These are phyloP conservation scores for Zymoseptoria tritici DNA, from an alignment of 2,329 filamentous ascomycete species.

Conservation along the genomic window DNA sequence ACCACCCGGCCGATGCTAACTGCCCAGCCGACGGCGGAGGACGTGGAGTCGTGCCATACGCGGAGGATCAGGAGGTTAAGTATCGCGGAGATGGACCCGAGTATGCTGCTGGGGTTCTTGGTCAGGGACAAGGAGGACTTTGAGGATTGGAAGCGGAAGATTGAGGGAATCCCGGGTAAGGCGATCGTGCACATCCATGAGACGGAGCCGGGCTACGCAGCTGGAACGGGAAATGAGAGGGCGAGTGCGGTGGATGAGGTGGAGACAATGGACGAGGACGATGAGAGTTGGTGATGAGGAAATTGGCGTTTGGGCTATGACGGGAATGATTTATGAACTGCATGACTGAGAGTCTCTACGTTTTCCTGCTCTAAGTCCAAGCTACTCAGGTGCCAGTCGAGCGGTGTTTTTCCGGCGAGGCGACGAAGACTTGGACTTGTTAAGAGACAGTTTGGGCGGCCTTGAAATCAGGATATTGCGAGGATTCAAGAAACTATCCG, in stretches of 20 bases:
- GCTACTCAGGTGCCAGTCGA: too few species aligned
- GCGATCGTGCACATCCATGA: slow-evolving; percentile 78
- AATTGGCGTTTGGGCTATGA: background rate
- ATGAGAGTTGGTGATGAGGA: slow-evolving; percentile 9
- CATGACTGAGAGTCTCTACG: background rate
- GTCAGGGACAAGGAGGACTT: slow-evolving; percentile 79
- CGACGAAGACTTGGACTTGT: too few species aligned
- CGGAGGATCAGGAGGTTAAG: slow-evolving; percentile 73
- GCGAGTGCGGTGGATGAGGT: slow-evolving; percentile 80
- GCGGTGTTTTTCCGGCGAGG: too few species aligned
- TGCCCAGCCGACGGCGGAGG: slow-evolving; percentile 52
- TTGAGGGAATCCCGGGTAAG: slow-evolving; percentile 55
- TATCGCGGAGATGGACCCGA: slow-evolving; percentile 90
- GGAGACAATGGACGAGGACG: slow-evolving; percentile 69
- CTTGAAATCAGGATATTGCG: too few species aligned
- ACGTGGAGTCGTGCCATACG: slow-evolving; percentile 80
- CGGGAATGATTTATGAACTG: background rate
- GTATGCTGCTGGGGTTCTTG: slow-evolving; percentile 92
- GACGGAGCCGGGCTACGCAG: slow-evolving; percentile 49
- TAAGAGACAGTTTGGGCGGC: too few species aligned
- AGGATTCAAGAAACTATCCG: too few species aligned
- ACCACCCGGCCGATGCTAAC: slow-evolving; percentile 70
- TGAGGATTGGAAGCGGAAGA: slow-evolving; percentile 63
- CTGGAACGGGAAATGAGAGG: slow-evolving; percentile 47
- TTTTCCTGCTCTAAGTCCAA: too few species aligned